These are phyloP conservation scores for Fusarium hostae DNA, from an alignment of 2,329 filamentous ascomycete species.

Conservation along the genomic window DNA sequence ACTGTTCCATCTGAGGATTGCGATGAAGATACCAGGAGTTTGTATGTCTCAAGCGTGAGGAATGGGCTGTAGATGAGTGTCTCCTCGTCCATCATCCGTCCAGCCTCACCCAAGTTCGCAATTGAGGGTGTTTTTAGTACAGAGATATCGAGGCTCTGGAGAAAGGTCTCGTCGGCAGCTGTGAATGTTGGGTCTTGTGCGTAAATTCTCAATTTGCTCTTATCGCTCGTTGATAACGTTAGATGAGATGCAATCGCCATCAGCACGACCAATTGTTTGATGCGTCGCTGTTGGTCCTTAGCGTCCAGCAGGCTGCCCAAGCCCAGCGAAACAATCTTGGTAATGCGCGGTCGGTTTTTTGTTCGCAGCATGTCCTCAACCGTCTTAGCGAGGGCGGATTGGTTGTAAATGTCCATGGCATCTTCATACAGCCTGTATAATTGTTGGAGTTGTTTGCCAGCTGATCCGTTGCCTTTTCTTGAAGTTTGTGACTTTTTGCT, in stretches of 20 bases:
- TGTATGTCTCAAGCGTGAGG: conserved; percentile 41
- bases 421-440: conserved; percentile 29
- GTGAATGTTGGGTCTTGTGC: conserved; percentile 43
- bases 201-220: conserved; percentile 9
- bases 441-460: conserved; percentile 32
- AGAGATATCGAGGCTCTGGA: conserved; percentile 25
- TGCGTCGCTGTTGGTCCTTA: conserved; percentile 39
- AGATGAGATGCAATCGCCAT: conserved; percentile 35
- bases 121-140: conserved; percentile 34
- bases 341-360: conserved; percentile 32
- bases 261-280: conserved; percentile 41
- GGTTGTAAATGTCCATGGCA: conserved; percentile 18
- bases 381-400: conserved; percentile 25
- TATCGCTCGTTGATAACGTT: neutral
- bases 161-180: conserved; percentile 33
- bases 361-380: conserved; percentile 35
- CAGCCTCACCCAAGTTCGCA: conserved; percentile 35
- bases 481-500: conserved; percentile 10
- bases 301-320: conserved; percentile 35
- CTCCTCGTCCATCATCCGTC: conserved; percentile 33
- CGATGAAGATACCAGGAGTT: conserved; percentile 15
- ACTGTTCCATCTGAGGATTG: neutral
- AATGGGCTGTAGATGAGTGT: conserved; percentile 43
- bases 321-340: conserved; percentile 33
- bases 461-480: conserved; percentile 14